phyloP scores from a whole-genome alignment of 2,329 filamentous ascomycete genomes.

The Aspergillus ibericus region DNA sequence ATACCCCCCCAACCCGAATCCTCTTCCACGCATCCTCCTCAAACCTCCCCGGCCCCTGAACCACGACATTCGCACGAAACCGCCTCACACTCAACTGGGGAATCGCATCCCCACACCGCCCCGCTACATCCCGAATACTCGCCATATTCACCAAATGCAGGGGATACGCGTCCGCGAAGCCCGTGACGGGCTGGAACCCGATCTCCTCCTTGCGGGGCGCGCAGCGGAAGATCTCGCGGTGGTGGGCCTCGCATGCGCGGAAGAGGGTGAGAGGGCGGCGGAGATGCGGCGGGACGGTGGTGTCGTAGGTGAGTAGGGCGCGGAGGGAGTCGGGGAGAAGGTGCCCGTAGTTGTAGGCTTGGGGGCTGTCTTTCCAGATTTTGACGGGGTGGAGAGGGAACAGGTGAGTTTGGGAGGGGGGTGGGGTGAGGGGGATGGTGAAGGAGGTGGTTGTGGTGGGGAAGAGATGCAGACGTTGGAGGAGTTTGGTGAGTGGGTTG shows the following conservation, averaged over 20 bases:
- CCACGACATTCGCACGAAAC: slow-evolving; percentile 60
- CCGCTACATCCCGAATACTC: slow-evolving; percentile 54
- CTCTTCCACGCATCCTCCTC: slow-evolving; percentile 59
- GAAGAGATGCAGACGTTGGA: slow-evolving; percentile 26
- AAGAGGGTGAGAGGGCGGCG: slow-evolving; percentile 50
- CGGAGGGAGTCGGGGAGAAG: slow-evolving; percentile 51
- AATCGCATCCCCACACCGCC: slow-evolving; percentile 39
- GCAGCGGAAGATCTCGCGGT: slow-evolving; percentile 54
- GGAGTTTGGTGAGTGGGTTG: slow-evolving; percentile 7
- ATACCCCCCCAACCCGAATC: slow-evolving; percentile 31
- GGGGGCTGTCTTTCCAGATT: slow-evolving; percentile 58
- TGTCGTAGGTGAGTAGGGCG: slow-evolving; percentile 43
- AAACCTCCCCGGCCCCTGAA: slow-evolving; percentile 55
- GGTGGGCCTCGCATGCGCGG: slow-evolving; percentile 47
- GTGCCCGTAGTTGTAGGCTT: slow-evolving; percentile 39
- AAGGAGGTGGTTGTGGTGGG: slow-evolving; percentile 45
- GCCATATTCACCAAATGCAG: slow-evolving; percentile 57
- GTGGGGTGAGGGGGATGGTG: slow-evolving; percentile 54
- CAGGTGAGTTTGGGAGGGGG: slow-evolving; percentile 36
- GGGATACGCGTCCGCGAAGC: slow-evolving; percentile 61
- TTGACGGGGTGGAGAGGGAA: slow-evolving; percentile 51
- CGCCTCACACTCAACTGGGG: slow-evolving; percentile 52
- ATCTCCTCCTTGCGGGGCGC: slow-evolving; percentile 54
- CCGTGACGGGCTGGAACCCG: slow-evolving; percentile 55
- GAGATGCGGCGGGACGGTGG: background rate